Base-by-base conservation (phyloP, 129 eudicot species). In the Kitagawia praeruptora region DNA sequence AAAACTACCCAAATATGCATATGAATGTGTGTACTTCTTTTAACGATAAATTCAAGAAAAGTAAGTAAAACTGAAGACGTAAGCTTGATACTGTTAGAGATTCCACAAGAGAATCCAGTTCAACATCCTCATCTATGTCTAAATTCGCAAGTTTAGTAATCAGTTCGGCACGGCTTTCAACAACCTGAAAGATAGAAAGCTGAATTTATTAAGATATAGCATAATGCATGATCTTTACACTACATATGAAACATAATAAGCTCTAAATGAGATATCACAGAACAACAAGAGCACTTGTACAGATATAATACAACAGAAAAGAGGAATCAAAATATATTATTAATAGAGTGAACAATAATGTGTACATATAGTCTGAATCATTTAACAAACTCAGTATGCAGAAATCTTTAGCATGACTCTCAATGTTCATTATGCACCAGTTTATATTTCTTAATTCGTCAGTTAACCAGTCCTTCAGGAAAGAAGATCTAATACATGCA, bases 101-200 rank as follows among this genome's bases (percentile, higher is more conserved):
- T 75, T 89, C 91, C 49, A 92, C 58, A 49, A 94, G 80, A 80
- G 94, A 79, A 82, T 81, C 78, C 75, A 84, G 83, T 25, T 82
- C 89, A 81, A 80, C 44, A 48, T 86, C 87, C 78, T 84, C 89
- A 75, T 80, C 58, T 28, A 88, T 70, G 31, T 83, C 82, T 66
- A 88, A 81, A 76, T 87, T 88, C 84, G 78, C 90, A 70, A 95
- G 86, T 83, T 86, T 79, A 40, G 80, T 69, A 58, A 95, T 89
- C 79, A 91, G 94, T 76, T 90, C 86, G 70, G 89, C 88, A 75
- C 98, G 96, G 64, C 79, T 86, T 85, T 95, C 98, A 70, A 95
- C 93, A 85, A 95, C 92, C 98, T 94, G 91, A 39, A 61, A 75
- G 69, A 63, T 11, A 84, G 28, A 39, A 72, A 70, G 39, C 63